A percentile compares a stretch with the other conserved stretches of the same genome.
Conservation (phyloP, 2,329 filamentous ascomycete genomes). For the Cladosporium colombiae region DNA sequence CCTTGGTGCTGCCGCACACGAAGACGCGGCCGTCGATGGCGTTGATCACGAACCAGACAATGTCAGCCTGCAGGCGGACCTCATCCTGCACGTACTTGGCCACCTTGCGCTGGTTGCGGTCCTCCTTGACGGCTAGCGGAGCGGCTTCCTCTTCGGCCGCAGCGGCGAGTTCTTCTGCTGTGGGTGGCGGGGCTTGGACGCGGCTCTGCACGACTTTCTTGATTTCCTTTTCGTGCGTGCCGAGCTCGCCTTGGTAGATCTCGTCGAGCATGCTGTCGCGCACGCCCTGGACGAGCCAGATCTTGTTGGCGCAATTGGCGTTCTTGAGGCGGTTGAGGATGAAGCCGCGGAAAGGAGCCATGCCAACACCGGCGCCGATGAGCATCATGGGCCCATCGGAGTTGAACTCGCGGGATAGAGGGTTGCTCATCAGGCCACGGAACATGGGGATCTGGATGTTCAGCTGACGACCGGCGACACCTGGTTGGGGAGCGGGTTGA, state of each 20-base stretch:
- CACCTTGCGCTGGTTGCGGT: conserved; percentile 55
- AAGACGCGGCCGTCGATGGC: conserved; percentile 94
- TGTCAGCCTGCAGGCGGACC: conserved; percentile 82
- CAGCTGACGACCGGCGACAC: conserved; percentile 40
- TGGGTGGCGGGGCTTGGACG: conserved; percentile 29
- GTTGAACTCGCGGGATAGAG: conserved; percentile 86
- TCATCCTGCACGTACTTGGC: conserved; percentile 96
- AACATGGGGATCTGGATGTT: conserved; percentile 92
- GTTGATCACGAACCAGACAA: conserved; percentile 99
- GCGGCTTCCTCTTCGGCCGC: conserved; percentile 65
- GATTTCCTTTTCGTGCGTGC: conserved; percentile 71
- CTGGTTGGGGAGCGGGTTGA: conserved; percentile 44
- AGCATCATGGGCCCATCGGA: conserved; percentile 96
- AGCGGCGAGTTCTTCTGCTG: conserved; percentile 32
- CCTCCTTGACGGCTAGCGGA: conserved; percentile 14
- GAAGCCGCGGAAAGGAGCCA: conserved; percentile 96
- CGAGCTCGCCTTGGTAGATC: conserved; percentile 95
- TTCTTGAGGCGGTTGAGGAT: conserved; percentile 92
- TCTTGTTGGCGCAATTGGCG: conserved; percentile 95
- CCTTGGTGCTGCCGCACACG: conserved; percentile 91
- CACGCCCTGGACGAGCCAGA: conserved; percentile 92
- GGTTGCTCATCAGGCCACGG: conserved; percentile 96
- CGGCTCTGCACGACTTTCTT: conserved; percentile 54
- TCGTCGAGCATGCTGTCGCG: conserved; percentile 95
- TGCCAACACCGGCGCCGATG: conserved; percentile 93